Conservation (phyloP, 2,329 filamentous ascomycete species). For the Exophiala viscosa region DNA sequence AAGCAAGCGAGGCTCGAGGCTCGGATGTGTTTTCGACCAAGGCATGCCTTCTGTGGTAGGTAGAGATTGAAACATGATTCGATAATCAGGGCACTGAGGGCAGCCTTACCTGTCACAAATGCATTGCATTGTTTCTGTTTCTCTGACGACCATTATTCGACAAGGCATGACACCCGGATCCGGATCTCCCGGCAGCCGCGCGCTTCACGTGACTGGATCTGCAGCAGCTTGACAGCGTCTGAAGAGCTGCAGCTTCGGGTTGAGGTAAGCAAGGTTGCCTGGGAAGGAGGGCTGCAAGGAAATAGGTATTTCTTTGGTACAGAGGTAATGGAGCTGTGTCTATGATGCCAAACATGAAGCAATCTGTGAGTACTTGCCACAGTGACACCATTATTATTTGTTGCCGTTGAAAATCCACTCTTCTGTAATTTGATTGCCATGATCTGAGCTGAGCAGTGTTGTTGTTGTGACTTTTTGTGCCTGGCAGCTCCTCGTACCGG, state of each 20-base stretch:
- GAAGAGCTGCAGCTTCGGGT: background rate
- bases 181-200: slow-evolving; percentile 5
- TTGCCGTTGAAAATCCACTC: background rate
- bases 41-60: no score
- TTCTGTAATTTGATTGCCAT: no score
- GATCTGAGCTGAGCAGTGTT: background rate
- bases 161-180: background rate
- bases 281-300: background rate
- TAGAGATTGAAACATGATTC: no score
- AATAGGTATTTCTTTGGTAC: background rate
- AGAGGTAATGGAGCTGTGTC: no score
- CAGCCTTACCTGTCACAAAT: background rate
- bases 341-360: background rate
- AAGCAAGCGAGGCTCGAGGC: no score
- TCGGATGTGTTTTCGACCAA: no score
- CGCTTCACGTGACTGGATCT: slow-evolving; percentile 8
- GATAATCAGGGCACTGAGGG: no score
- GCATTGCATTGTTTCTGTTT: slow-evolving; percentile 1
- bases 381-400: slow-evolving; percentile 5
- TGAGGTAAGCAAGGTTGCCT: background rate
- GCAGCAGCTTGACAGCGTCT: background rate
- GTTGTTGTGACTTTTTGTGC: background rate
- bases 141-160: slow-evolving; percentile 1
- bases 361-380: slow-evolving; percentile 5
- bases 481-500: no score